These are phyloP conservation scores for Didymosphaeria variabile DNA, from an alignment of 2,329 filamentous ascomycete genomes.

Conservation along the genomic window DNA sequence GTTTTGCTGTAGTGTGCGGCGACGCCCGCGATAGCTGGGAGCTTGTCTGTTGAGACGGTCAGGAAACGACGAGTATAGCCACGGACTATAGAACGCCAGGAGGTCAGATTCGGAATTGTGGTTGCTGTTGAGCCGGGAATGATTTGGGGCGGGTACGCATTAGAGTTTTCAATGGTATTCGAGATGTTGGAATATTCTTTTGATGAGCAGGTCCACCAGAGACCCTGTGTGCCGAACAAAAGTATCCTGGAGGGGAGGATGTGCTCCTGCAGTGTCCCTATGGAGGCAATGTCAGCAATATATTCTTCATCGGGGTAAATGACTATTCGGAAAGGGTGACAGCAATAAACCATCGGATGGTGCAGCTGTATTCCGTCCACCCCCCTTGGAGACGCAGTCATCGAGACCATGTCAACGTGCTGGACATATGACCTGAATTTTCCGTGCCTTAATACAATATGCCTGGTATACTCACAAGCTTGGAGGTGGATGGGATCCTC, in stretches of 20 bases:
- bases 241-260: conserved; percentile 17
- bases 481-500: conserved; percentile 19
- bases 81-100: conserved; percentile 22
- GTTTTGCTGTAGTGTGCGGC: conserved; percentile 17
- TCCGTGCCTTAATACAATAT: too few relatives aligned
- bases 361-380: too few relatives aligned
- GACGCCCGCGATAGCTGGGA: conserved; percentile 20
- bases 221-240: conserved; percentile 5
- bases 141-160: not conserved
- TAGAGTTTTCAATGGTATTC: not conserved
- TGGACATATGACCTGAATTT: too few relatives aligned
- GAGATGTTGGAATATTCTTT: not conserved
- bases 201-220: conserved; percentile 17
- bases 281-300: not conserved
- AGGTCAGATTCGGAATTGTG: conserved; percentile 1
- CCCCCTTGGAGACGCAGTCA: too few relatives aligned
- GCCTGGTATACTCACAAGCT: conserved; percentile 10
- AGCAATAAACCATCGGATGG: too few relatives aligned
- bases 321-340: too few relatives aligned
- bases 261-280: conserved; percentile 22
- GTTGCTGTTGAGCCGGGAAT: not conserved
- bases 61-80: conserved; percentile 26
- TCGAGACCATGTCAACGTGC: too few relatives aligned
- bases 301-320: too few relatives aligned
- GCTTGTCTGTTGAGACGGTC: conserved; percentile 23